Percentiles rank a stretch among this genome's conserved stretches.
Evolutionary conservation across 495 filamentous ascomycete genomes (phyloP).

Genomic region (Xylaria grammica): DNA sequence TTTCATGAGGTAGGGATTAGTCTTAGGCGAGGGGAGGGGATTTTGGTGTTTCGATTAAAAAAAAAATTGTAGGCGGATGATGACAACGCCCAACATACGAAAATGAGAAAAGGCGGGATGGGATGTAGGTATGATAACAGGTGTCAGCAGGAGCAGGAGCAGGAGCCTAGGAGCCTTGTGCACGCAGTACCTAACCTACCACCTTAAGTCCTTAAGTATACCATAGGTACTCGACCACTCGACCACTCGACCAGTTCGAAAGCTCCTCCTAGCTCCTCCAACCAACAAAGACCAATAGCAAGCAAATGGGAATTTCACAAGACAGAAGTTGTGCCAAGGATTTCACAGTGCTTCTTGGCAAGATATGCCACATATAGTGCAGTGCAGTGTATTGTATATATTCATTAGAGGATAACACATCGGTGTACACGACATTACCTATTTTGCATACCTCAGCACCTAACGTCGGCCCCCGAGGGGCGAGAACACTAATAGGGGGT

Average conservation of each 20-base stretch:
- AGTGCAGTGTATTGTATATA: no score
- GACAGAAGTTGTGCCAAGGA: neutral
- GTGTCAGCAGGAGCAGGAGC: conserved; percentile 8
- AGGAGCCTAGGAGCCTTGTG: no score
- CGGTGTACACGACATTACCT: no score
- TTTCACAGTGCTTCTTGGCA: conserved; percentile 5
- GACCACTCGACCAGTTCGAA: conserved; percentile 1
- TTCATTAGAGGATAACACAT: no score
- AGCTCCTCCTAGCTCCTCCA: neutral
- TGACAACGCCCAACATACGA: neutral
- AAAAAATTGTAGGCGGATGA: neutral
- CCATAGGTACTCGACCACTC: no score
- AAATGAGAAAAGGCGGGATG: neutral
- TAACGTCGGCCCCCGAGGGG: no score
- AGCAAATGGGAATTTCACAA: neutral
- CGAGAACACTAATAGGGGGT: no score
- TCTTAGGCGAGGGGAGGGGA: neutral
- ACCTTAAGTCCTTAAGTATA: no score
- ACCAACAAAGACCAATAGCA: neutral
- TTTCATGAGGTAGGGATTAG: neutral
- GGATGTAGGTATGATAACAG: neutral
- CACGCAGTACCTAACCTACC: no score
- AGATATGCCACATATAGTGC: neutral
- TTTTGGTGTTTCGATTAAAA: neutral
- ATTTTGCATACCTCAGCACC: no score